phyloP scores from a whole-genome alignment of 2,329 filamentous ascomycete genomes.

The Gremmenia infestans region DNA sequence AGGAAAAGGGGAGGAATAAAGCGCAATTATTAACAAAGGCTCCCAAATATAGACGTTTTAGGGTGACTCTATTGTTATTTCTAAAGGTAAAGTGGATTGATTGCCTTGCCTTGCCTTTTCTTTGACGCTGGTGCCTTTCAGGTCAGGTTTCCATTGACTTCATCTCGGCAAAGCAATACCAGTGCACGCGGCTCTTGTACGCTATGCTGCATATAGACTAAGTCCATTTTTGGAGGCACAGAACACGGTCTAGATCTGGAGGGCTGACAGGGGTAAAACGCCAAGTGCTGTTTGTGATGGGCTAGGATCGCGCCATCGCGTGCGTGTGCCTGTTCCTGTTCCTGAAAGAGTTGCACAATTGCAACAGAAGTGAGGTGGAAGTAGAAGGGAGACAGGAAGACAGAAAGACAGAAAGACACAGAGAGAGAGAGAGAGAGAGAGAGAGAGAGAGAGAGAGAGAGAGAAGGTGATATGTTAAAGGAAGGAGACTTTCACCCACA shows the following conservation, averaged over 20 bases:
- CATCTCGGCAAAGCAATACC: not conserved
- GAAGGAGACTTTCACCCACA: too few relatives aligned
- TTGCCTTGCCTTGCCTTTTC: too few relatives aligned
- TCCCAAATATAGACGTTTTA: too few relatives aligned
- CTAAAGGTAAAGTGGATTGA: too few relatives aligned
- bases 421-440: not conserved
- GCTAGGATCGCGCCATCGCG: not conserved
- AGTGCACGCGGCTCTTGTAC: not conserved
- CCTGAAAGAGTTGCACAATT: not conserved
- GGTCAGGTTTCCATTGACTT: not conserved
- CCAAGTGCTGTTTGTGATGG: not conserved
- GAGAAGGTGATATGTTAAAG: not conserved
- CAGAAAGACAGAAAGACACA: not conserved
- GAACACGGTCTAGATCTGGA: not conserved
- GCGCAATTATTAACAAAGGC: not conserved
- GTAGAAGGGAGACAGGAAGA: not conserved
- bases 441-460: too few relatives aligned
- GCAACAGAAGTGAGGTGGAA: not conserved
- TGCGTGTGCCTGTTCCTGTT: not conserved
- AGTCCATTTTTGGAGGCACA: not conserved
- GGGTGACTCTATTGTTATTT: too few relatives aligned
- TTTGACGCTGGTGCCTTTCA: too few relatives aligned
- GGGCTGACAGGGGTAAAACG: not conserved
- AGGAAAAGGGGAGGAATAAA: not conserved
- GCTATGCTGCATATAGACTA: not conserved